These are phyloP conservation scores for Telopea speciosissima DNA, from an alignment of 177 flowering plant genomes.

Conservation along the genomic window DNA sequence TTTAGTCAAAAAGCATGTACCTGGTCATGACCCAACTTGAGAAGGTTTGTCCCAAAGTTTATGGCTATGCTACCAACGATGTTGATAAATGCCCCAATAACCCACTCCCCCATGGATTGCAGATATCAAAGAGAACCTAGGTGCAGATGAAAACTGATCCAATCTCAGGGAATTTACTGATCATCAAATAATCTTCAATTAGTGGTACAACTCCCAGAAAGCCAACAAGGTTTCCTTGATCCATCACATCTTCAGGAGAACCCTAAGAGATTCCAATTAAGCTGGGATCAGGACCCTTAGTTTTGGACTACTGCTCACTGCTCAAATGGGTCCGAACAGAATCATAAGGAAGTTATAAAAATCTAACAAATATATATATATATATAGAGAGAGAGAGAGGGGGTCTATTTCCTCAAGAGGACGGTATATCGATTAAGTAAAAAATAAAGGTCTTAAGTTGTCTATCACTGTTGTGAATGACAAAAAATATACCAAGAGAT, in stretches of 20 bases:
- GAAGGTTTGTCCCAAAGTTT: slow-evolving; percentile 95
- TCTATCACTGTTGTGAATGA: neutral
- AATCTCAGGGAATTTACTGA: slow-evolving; percentile 4
- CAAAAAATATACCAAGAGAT: neutral
- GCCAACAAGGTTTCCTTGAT: neutral
- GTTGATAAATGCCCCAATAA: slow-evolving; percentile 90
- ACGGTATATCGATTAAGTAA: neutral
- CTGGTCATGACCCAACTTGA: slow-evolving; percentile 91
- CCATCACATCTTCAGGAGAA: neutral
- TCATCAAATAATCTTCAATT: slow-evolving; percentile 6
- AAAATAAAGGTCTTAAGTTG: neutral
- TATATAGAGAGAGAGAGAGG: too few relatives aligned
- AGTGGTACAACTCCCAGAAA: slow-evolving; percentile 4
- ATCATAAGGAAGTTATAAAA: too few relatives aligned
- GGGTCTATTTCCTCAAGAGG: neutral
- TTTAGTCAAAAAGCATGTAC: slow-evolving; percentile 24
- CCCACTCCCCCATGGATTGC: slow-evolving; percentile 90
- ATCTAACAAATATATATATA: too few relatives aligned
- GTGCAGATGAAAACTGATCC: slow-evolving; percentile 14
- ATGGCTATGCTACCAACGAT: slow-evolving; percentile 89
- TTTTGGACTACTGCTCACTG: too few relatives aligned
- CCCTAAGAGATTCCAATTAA: too few relatives aligned
- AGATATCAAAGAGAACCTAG: slow-evolving; percentile 16
- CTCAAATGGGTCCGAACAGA: too few relatives aligned
- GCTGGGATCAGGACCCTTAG: too few relatives aligned